These are phyloP conservation scores for Aegilops speltoides DNA, from an alignment of 176 grass and related monocot genomes.

Conservation along the genomic window DNA sequence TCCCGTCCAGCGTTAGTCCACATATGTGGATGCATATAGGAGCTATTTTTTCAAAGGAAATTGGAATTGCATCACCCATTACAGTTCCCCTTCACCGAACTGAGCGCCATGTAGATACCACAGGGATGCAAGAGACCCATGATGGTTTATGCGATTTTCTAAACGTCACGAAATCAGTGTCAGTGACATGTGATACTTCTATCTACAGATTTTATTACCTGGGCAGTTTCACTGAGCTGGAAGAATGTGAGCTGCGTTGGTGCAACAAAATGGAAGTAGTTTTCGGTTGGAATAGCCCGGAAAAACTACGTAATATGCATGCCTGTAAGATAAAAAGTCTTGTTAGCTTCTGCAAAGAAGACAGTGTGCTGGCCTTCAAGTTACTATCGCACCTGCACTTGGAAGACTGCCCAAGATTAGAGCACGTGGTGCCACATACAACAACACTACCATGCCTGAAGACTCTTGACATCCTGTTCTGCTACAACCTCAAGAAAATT, in stretches of 20 bases:
- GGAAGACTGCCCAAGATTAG: constrained; percentile 26
- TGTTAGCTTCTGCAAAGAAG: not conserved
- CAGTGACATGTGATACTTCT: too few relatives aligned
- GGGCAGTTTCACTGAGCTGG: not conserved
- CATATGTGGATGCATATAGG: too few relatives aligned
- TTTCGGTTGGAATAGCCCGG: too few relatives aligned
- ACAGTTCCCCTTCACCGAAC: too few relatives aligned
- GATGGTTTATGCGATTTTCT: too few relatives aligned
- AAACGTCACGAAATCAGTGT: too few relatives aligned
- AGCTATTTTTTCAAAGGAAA: too few relatives aligned
- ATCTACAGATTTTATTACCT: not conserved
- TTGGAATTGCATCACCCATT: too few relatives aligned
- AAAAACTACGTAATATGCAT: not conserved
- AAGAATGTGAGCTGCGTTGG: not conserved
- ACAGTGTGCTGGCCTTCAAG: not conserved
- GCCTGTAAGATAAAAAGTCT: not conserved
- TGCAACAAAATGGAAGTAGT: not conserved
- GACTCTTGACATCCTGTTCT: constrained; percentile 13
- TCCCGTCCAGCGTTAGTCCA: too few relatives aligned
- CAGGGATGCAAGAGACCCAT: too few relatives aligned
- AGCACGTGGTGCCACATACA: accelerated
- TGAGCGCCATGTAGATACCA: too few relatives aligned
- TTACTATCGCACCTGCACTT: constrained; percentile 7
- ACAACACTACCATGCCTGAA: not conserved
- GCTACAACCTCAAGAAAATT: constrained; percentile 29